Evolutionary conservation across 441 rosid genomes (phyloP), one percentile per base, ranked within the genome.

Genomic region (Adansonia grandidieri): DNA sequence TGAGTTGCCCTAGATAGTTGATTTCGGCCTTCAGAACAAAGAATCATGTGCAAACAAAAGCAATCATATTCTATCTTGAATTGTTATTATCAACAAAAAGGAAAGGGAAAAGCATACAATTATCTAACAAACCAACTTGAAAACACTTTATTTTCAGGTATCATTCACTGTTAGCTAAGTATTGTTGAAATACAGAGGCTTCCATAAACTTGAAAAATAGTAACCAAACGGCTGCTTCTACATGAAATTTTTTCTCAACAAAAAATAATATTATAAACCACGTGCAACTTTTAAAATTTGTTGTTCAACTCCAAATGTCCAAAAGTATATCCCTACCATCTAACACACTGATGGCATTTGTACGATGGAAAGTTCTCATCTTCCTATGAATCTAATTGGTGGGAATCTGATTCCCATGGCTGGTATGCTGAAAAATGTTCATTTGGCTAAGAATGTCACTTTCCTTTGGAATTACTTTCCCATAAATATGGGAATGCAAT

Each of bases 1-100:
- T 90, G 40, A 96, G 90, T 83, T 92, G 98, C 74, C 98, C 99
- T 82, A 96, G 85, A 86, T 94, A 94, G 81, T 93, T 93, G 53
- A 96, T 96, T 88, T 94, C 99, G 45, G 99, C 93, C 99, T 96
- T 86, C 82, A 88, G 82, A 67, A 78, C 42, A 83, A 53, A 73
- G 58, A 78, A 40, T 60, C 54, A 60, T 14, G 20, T 17, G 9
- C 20, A 19, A 78, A 60, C 40, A 65, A 13, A 66, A 50, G 50
- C 72, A 64, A 64, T 13, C 14, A 63, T 32, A 63, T 14, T 28
- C 40, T 28, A 4, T 67, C n/a, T 44, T 47, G 6, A 19, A 9
- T 20, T 19, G 6, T 67, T 67, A 45, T 17, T 67, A 32, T 44
- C 45, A 19, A 67, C 19, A 5, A 9, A 44, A 10, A 17, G 69